Evolutionary conservation across 352 stramenopile species (phyloP).

Genomic region (Phytophthora chlamydospora): DNA sequence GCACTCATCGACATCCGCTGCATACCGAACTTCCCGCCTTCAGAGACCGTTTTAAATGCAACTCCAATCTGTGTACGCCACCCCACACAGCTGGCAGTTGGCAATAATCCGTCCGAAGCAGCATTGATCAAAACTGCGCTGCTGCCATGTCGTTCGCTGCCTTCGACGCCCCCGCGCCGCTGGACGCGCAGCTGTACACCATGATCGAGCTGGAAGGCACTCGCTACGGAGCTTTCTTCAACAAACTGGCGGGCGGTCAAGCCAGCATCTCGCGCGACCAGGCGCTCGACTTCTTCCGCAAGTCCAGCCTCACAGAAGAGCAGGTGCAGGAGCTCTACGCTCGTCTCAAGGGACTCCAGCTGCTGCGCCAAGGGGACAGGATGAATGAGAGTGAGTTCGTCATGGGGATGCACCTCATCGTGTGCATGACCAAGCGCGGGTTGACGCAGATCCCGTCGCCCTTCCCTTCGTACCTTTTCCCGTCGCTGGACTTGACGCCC

Average conservation of each 20-base stretch:
- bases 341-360: slow-evolving; percentile 49
- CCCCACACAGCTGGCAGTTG: too few species aligned
- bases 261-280: slow-evolving; percentile 33
- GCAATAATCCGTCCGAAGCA: neutral
- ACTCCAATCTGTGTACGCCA: too few species aligned
- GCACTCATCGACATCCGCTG: too few species aligned
- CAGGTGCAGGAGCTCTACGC: slow-evolving; percentile 57
- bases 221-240: slow-evolving; percentile 70
- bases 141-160: slow-evolving; percentile 18
- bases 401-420: slow-evolving; percentile 80
- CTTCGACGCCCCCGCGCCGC: slow-evolving; percentile 16
- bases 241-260: slow-evolving; percentile 38
- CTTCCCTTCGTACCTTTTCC: slow-evolving; percentile 72
- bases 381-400: slow-evolving; percentile 68
- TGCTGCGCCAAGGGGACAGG: slow-evolving; percentile 35
- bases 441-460: slow-evolving; percentile 49
- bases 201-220: slow-evolving; percentile 68
- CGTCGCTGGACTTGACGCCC: slow-evolving; percentile 54
- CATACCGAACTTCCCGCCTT: too few species aligned
- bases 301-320: slow-evolving; percentile 58
- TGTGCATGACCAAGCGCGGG: slow-evolving; percentile 78
- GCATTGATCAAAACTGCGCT: neutral
- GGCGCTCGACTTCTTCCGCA: slow-evolving; percentile 62
- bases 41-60: too few species aligned
- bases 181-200: slow-evolving; percentile 52